phyloP scores from a whole-genome alignment of 2,329 filamentous ascomycete genomes.

The Claviceps fusiformis region DNA sequence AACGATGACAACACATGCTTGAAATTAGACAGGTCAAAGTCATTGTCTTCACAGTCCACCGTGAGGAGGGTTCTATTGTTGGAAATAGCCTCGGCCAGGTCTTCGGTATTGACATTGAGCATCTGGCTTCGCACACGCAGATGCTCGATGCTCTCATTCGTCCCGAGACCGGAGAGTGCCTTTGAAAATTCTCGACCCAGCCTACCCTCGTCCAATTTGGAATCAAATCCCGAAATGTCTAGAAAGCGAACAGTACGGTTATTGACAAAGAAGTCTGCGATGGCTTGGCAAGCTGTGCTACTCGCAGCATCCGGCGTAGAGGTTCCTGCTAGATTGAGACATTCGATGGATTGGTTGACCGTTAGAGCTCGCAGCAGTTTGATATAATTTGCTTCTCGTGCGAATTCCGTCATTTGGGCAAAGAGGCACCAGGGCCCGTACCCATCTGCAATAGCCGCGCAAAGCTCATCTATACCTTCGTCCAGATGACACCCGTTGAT shows the following conservation, averaged over 20 bases:
- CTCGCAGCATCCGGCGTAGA: conserved; percentile 33
- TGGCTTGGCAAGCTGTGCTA: conserved; percentile 30
- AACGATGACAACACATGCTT: conserved; percentile 32
- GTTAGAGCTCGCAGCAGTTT: conserved; percentile 36
- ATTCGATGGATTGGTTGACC: conserved; percentile 34
- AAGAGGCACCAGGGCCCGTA: conserved; percentile 36
- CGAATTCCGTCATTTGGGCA: conserved; percentile 45
- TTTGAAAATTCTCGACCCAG: conserved; percentile 39
- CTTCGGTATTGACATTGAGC: conserved; percentile 39
- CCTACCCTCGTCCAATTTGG: conserved; percentile 43
- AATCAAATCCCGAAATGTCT: conserved; percentile 42
- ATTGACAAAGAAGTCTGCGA: conserved; percentile 36
- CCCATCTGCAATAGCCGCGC: conserved; percentile 30
- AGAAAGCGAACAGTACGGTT: conserved; percentile 39
- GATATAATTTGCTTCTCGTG: conserved; percentile 36
- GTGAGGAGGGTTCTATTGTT: conserved; percentile 35
- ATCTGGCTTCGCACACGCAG: conserved; percentile 43
- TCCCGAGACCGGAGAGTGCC: conserved; percentile 32
- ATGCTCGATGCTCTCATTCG: conserved; percentile 32
- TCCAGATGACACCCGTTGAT: conserved; percentile 41
- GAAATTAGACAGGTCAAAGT: conserved; percentile 38
- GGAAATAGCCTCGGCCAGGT: conserved; percentile 35
- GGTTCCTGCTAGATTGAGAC: conserved; percentile 41
- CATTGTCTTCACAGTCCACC: conserved; percentile 41
- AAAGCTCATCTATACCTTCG: conserved; percentile 35